A percentile compares a stretch with the other conserved stretches of the same genome.
Evolutionary conservation across 2,329 filamentous ascomycete genomes (phyloP).

Genomic region (Ophiognomonia clavigignenti-juglandacearum): DNA sequence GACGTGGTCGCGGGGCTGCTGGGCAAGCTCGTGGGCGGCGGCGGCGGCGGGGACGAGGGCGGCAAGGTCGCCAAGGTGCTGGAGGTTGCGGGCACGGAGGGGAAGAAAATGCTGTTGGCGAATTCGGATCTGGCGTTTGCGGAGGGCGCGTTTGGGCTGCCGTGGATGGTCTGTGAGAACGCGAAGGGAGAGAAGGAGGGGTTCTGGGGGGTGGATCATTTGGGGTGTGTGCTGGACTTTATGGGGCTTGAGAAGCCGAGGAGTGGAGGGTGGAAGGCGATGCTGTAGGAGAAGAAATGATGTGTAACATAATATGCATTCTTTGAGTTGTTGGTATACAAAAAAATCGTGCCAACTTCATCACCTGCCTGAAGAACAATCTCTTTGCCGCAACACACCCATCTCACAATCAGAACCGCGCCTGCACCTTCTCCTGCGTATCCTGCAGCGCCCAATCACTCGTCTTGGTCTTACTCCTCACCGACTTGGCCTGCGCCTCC

Average conservation of each 20-base stretch:
- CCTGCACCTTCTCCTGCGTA: conserved; percentile 65
- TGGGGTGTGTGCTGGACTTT: conserved; percentile 31
- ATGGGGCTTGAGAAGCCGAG: conserved; percentile 23
- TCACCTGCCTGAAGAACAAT: too few relatives aligned
- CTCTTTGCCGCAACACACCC: too few relatives aligned
- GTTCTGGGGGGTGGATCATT: conserved; percentile 36
- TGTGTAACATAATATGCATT: too few relatives aligned
- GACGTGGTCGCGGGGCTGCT: too few relatives aligned
- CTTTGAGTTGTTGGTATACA: too few relatives aligned
- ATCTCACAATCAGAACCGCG: too few relatives aligned
- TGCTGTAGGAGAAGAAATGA: conserved; percentile 24
- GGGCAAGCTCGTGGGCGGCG: too few relatives aligned
- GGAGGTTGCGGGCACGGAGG: conserved; percentile 21
- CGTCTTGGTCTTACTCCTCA: conserved; percentile 61
- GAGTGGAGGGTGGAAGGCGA: conserved; percentile 26
- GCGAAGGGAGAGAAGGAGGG: conserved; percentile 25
- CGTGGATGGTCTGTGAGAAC: conserved; percentile 33
- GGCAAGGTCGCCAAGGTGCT: conserved; percentile 27
- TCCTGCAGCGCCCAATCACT: conserved; percentile 78
- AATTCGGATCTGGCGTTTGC: conserved; percentile 33
- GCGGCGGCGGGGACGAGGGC: too few relatives aligned
- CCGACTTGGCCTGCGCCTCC: conserved; percentile 62
- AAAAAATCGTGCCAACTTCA: too few relatives aligned
- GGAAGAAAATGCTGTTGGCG: conserved; percentile 24
- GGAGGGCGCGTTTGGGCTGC: conserved; percentile 32